phyloP scores from a whole-genome alignment of 768 basidiomycete species.

The Galerina sulciceps region DNA sequence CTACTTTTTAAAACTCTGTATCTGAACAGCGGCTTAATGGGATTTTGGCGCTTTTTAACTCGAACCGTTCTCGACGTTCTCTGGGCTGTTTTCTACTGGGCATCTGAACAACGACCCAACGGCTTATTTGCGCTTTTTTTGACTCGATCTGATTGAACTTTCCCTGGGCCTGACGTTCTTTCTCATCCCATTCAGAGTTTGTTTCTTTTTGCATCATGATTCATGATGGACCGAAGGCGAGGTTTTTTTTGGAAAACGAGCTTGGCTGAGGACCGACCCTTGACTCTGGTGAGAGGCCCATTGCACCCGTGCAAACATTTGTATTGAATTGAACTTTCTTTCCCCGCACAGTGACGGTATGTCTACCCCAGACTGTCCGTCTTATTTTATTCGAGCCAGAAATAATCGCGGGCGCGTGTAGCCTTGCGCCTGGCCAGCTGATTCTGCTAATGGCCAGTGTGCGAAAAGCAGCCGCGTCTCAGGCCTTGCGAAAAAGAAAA shows the following conservation, averaged over 20 bases:
- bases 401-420: neutral
- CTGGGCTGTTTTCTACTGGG: no score
- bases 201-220: no score
- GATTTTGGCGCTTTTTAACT: slow-evolving; percentile 5
- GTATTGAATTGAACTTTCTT: slow-evolving; percentile 7
- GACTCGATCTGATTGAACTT: no score
- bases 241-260: no score
- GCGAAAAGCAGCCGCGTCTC: neutral
- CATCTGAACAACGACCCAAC: no score
- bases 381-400: neutral
- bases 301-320: neutral
- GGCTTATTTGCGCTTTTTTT: no score
- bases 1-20: neutral
- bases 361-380: slow-evolving; percentile 8
- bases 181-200: neutral
- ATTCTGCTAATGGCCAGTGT: neutral
- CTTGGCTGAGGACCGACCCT: no score
- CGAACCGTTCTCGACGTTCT: neutral
- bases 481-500: neutral
- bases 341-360: slow-evolving; percentile 9
- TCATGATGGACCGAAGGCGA: no score
- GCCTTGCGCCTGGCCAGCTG: neutral
- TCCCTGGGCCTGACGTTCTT: neutral
- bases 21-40: slow-evolving; percentile 10
- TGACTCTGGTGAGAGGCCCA: no score